Evolutionary conservation across 345 rosid genomes (phyloP), one percentile per base, ranked within the genome.

Genomic region (Hirschfeldia incana): DNA sequence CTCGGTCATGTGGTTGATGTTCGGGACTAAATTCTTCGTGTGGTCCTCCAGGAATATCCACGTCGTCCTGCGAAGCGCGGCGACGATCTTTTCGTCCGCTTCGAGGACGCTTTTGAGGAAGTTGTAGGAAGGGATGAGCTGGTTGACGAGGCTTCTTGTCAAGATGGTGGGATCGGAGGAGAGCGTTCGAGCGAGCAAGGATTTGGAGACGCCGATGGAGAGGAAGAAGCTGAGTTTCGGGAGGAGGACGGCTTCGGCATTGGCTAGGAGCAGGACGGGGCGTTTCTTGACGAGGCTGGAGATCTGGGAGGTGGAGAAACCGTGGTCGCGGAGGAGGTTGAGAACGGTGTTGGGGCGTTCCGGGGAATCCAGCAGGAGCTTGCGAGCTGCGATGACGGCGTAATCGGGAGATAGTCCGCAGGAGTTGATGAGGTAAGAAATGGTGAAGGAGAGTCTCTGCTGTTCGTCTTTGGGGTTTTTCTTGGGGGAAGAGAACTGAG

Each of bases 21-120:
- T 88, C 0, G 92, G 88, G 13, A 61, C 57, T 1, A 86, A 78
- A 67, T 67, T 83, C 85, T 86, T 88, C 0, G 85, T 78, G 26
- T 76, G 81, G 67, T 86, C 87, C 49, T 79, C 80, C 0, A 75
- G 74, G 32, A 88, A 82, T 15, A 86, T 78, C 89, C 88, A 88
- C 1, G 88, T 76, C 1, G 81, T 67, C 8, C 85, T 39, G 17
- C 77, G 78, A 2, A 86, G 65, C 7, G 88, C 83, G 1, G 76
- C 62, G 2, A 88, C 78, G 53, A 81, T 69, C 58, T 83, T 83
- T 9, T 82, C 84, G 70, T 84, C 46, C n/a, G 75, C 21, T 0
- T 65, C 33, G 28, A 85, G 46, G 8, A 85, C 74, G 64, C 80
- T 75, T 62, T 85, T 86, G 63, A 85, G 86, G 72, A 65, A 82